Conservation (phyloP, 164 flowering plant genomes). For the Euptelea pleiosperma region DNA sequence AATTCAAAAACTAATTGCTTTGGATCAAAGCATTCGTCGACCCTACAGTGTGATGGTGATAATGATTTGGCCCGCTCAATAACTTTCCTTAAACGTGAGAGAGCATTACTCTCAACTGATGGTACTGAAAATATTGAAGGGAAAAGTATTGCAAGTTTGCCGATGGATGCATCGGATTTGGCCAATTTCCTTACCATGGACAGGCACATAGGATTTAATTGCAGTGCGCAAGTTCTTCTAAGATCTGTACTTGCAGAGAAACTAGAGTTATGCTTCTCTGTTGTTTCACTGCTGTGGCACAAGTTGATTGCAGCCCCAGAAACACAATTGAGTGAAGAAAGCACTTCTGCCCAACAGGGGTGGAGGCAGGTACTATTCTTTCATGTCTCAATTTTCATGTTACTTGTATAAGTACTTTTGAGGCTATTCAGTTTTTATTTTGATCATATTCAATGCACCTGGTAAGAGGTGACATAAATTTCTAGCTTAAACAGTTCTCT, state of each 20-base stretch:
- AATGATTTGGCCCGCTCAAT: slow-evolving; percentile 26
- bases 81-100: slow-evolving; percentile 28
- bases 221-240: slow-evolving; percentile 66
- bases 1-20: slow-evolving; percentile 26
- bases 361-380: slow-evolving; percentile 84
- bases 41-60: slow-evolving; percentile 15
- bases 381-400: not conserved
- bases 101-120: slow-evolving; percentile 35
- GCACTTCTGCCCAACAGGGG: slow-evolving; percentile 98
- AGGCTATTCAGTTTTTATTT: not conserved
- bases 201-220: slow-evolving; percentile 78
- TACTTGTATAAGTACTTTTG: slow-evolving; percentile 2
- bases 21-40: slow-evolving; percentile 31
- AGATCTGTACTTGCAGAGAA: slow-evolving; percentile 80
- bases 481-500: no score
- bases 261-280: slow-evolving; percentile 86
- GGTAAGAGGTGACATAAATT: not conserved
- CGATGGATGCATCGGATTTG: slow-evolving; percentile 85
- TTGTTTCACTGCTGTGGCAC: slow-evolving; percentile 91
- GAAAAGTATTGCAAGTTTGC: slow-evolving; percentile 54
- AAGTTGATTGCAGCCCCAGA: slow-evolving; percentile 90
- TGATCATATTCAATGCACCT: not conserved
- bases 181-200: slow-evolving; percentile 90
- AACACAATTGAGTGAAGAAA: slow-evolving; percentile 72
- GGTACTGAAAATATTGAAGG: slow-evolving; percentile 31